Percentiles rank a stretch among this genome's conserved stretches.
Conservation (phyloP, 2,329 filamentous ascomycete genomes). For the Clarireedia monteithiana region DNA sequence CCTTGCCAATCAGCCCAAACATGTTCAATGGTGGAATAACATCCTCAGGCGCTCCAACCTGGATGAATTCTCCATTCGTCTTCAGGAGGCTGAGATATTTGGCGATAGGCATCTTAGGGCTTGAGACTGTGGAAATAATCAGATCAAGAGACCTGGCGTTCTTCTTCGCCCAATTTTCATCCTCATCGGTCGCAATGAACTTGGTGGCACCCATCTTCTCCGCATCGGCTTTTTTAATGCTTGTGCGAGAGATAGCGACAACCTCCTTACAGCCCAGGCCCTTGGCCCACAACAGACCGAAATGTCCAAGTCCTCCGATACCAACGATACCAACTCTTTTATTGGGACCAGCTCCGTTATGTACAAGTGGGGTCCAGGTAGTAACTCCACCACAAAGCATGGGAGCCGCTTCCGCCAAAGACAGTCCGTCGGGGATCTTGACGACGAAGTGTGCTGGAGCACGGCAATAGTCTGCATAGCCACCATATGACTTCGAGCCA, state of each 20-base stretch:
- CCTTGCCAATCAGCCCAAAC: conserved; percentile 39
- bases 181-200: conserved; percentile 8
- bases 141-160: conserved; percentile 45
- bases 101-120: conserved; percentile 50
- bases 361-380: conserved; percentile 1
- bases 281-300: conserved; percentile 60
- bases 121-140: conserved; percentile 49
- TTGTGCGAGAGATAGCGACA: conserved; percentile 40
- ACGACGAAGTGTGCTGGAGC: conserved; percentile 5
- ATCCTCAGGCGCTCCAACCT: conserved; percentile 57
- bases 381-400: conserved; percentile 9
- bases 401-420: conserved; percentile 5
- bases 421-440: conserved; percentile 7
- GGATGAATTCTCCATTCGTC: conserved; percentile 50
- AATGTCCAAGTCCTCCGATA: conserved; percentile 65
- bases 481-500: conserved; percentile 7
- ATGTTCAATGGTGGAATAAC: conserved; percentile 43
- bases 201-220: conserved; percentile 7
- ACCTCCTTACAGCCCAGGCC: conserved; percentile 60
- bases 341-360: conserved; percentile 2
- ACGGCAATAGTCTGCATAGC: conserved; percentile 8
- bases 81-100: conserved; percentile 53
- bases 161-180: conserved; percentile 38
- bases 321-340: conserved; percentile 64
- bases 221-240: conserved; percentile 5